Evolutionary conservation across 306 rosid species (phyloP), one percentile per base, ranked within the genome.

Genomic region (Sicyos edulis): DNA sequence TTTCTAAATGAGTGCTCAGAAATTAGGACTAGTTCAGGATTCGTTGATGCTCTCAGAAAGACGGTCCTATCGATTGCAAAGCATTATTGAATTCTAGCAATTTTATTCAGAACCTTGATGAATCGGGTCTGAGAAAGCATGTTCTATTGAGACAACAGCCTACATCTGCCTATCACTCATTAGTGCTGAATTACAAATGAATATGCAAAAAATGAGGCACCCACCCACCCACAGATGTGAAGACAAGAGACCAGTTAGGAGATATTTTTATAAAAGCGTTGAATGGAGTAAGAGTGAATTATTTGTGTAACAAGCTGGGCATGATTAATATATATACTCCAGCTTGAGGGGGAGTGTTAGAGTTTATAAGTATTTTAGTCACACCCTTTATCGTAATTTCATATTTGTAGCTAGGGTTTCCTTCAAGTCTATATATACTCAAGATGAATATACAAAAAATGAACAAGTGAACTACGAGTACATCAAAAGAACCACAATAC

Each of bases 21-120:
- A 66, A 74, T 80, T 73, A 89, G 97, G 97, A 81, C 89, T 74
- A 83, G 78, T 77, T 89, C 87, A 4, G 92, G 96, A 83, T 89
- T 92, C 51, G 78, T 81, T 81, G 89, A 86, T 77, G 91, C 91
- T 76, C 91, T 92, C 73, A 78, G 64, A 63, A 86, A 61, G 74
- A 88, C 62, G 83, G 77, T 32, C 54, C 24, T 56, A 66, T 29
- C 75, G 83, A 76, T 80, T 47, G 64, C 56, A 73, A 81, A 76
- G 87, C 74, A 54, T 73, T 89, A 22, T 71, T 88, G 75, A 80
- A 86, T 73, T 92, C 97, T 78, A 78, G 88, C 49, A 76, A 81
- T 42, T 74, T 77, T 79, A 82, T 88, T 71, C 80, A 85, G 6
- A 85, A n/a, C n/a, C n/a, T n/a, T n/a, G n/a, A n/a, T n/a, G n/a